A percentile compares a stretch with the other conserved stretches of the same genome.
phyloP scores from a whole-genome alignment of 805 yeast species.

The Pichia eremophila region DNA sequence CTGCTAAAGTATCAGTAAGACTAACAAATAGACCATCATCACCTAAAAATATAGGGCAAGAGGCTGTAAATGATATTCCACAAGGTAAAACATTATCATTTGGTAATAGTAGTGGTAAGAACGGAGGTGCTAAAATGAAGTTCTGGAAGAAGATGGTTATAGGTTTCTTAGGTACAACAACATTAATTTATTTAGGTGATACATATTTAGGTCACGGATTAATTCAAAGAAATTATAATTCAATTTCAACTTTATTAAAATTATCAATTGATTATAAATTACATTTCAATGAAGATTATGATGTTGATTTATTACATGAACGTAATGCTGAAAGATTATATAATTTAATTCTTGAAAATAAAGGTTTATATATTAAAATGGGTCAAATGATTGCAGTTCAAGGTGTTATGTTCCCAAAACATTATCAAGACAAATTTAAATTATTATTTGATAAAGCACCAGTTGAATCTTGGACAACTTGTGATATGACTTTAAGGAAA shows the following conservation, averaged over 20 bases:
- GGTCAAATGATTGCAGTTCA: conserved; percentile 80
- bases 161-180: conserved; percentile 12
- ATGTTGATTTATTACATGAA: conserved; percentile 49
- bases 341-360: conserved; percentile 35
- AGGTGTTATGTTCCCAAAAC: conserved; percentile 55
- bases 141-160: conserved; percentile 2
- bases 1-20: conserved; percentile 2
- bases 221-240: conserved; percentile 40
- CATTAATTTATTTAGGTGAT: conserved; percentile 20
- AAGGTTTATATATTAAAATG: conserved; percentile 61
- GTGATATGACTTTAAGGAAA: conserved; percentile 31
- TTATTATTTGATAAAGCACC: conserved; percentile 65
- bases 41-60: background rate
- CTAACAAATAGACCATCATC: conserved; percentile 3
- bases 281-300: conserved; percentile 35
- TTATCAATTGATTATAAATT: conserved; percentile 57
- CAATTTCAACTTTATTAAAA: conserved; percentile 36
- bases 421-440: conserved; percentile 48
- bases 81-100: background rate
- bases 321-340: conserved; percentile 44
- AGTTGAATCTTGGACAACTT: conserved; percentile 38
- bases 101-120: background rate
- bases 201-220: conserved; percentile 38
- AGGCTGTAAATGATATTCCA: too few relatives aligned
- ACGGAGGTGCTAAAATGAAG: background rate